Conservation (phyloP, 495 filamentous ascomycete species). For the Mycothermus thermophilus region DNA sequence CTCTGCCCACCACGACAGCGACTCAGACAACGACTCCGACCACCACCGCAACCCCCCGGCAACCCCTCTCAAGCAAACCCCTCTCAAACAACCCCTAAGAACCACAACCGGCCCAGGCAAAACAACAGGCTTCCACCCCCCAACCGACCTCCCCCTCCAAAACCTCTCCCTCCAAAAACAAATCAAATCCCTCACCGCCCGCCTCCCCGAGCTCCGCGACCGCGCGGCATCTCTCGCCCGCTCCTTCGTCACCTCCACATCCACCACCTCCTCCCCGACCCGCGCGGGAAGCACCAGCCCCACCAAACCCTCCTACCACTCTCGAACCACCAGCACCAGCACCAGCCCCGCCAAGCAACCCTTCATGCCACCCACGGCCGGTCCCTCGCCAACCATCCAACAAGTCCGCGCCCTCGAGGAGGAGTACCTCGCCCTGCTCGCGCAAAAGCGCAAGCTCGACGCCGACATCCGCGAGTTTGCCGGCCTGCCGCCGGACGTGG, state of each 20-base stretch:
- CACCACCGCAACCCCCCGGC: neutral
- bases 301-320: too few relatives aligned
- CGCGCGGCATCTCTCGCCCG: constrained; percentile 15
- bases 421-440: constrained; percentile 35
- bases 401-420: constrained; percentile 40
- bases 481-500: constrained; percentile 54
- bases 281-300: too few relatives aligned
- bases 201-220: constrained; percentile 41
- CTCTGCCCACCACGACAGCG: neutral
- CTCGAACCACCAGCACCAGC: neutral
- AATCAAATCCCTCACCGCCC: constrained; percentile 43
- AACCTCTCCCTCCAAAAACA: constrained; percentile 49
- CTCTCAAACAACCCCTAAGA: neutral
- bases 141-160: constrained; percentile 38
- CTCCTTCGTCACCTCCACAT: neutral
- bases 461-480: constrained; percentile 45
- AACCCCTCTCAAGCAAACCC: neutral
- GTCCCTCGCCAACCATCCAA: constrained; percentile 29
- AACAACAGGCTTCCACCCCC: constrained; percentile 32
- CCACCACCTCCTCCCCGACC: too few relatives aligned
- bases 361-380: too few relatives aligned
- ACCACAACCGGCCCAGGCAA: constrained; percentile 16
- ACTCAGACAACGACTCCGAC: neutral
- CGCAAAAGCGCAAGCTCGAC: constrained; percentile 42
- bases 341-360: constrained; percentile 5